phyloP scores from a whole-genome alignment of 441 rosid species.

The Gossypium gossypioides region DNA sequence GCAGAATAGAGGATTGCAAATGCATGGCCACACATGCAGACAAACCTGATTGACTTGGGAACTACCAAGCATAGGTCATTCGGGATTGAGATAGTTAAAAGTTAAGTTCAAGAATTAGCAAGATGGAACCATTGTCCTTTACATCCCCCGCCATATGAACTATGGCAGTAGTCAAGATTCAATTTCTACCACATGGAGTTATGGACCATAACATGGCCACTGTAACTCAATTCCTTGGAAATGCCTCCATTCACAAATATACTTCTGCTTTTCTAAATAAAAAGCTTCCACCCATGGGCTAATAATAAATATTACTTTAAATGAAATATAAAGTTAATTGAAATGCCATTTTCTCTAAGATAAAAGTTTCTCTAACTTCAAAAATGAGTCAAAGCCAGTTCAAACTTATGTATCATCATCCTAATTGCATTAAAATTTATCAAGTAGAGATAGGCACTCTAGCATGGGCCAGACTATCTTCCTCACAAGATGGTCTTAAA shows the following conservation, averaged over 20 bases:
- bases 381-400: neutral
- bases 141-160: neutral
- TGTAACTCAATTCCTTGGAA: neutral
- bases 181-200: neutral
- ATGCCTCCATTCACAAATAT: neutral
- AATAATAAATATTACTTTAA: neutral
- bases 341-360: neutral
- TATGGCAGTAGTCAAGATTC: neutral
- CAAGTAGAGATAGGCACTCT: neutral
- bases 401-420: neutral
- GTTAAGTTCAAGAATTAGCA: neutral
- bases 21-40: neutral
- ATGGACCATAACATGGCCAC: neutral
- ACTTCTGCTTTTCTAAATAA: neutral
- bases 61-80: constrained; percentile 8
- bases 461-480: neutral
- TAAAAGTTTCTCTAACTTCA: neutral
- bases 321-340: neutral
- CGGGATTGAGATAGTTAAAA: neutral
- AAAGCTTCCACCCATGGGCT: neutral
- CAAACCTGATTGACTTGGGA: neutral
- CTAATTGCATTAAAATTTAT: neutral
- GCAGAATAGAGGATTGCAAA: neutral
- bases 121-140: neutral
- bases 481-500: neutral